Evolutionary conservation across 768 basidiomycete genomes (phyloP), one percentile per base, ranked within the genome.

Genomic region (Hemileccinum rubropunctum): DNA sequence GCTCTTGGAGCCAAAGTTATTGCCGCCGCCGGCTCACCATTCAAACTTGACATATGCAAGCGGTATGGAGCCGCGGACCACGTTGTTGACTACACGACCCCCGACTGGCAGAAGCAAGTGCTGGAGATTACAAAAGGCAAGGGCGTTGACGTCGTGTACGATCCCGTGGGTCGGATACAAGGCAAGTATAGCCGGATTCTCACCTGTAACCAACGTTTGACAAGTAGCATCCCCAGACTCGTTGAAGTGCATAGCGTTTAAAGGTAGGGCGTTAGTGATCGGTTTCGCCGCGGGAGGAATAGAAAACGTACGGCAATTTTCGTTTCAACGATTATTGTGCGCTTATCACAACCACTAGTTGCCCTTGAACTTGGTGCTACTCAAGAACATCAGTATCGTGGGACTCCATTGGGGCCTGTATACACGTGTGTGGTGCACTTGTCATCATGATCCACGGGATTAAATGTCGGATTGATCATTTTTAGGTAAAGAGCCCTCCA

Each of bases 1-100:
- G 94, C 79, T 8, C 76, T 97, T 41, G 95, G 94, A 21, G 95
- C 91, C 34, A 91, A 82, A 59, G 97, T 99, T 18, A 98, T 99
- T 58, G 97, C 93, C 1, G 95, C 94, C 0, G 92, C 91, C 18
- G 82, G 91, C 23, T 88, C 90, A 14, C 73, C 74, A 27, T 71
- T 76, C 36, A 99, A 99, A 67, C 74, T 95, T 7, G 82, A 88
- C 23, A 76, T 98, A 33, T 87, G 85, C 42, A 84, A 80, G 57
- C 74, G 74, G 20, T 72, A 79, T 45, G 94, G 91, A 11, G 88
- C 88, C 8, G 97, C 93, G 1, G 94, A 99, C 65, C 76, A 84
- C 58, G 77, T 74, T 5, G 73, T 99, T 10, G 80, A 98, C 65
- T 99, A 99, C 64, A 81, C 75, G 39, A 79, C 75, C 56, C 67